phyloP scores from a whole-genome alignment of 768 basidiomycete species.

The Agaricus subrufescens region DNA sequence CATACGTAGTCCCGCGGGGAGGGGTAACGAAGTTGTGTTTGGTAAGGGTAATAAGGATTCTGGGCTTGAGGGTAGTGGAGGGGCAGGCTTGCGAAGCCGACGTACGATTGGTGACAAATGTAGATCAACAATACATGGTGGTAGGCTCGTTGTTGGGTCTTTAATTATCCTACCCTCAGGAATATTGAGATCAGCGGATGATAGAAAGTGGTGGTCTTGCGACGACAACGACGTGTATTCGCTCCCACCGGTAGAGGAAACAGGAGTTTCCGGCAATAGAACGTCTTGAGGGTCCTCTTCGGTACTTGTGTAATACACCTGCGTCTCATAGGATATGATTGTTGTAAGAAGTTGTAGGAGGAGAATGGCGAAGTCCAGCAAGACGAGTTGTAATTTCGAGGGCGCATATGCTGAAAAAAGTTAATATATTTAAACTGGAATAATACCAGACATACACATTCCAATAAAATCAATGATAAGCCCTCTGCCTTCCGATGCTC shows the following conservation, averaged over 20 bases:
- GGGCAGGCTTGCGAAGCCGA: constrained; percentile 53
- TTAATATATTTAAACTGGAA: background rate
- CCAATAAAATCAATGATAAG: constrained; percentile 79
- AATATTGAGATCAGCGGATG: constrained; percentile 12
- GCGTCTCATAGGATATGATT: constrained; percentile 64
- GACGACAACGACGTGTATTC: background rate
- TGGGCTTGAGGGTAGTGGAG: constrained; percentile 22
- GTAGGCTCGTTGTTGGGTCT: constrained; percentile 17
- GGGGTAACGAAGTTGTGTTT: constrained; percentile 51
- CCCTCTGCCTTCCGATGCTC: constrained; percentile 51
- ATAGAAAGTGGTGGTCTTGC: constrained; percentile 14
- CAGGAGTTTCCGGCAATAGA: constrained; percentile 21
- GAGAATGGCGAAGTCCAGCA: constrained; percentile 65
- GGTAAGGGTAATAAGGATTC: constrained; percentile 49
- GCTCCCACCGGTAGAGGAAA: constrained; percentile 13
- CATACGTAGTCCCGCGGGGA: constrained; percentile 46
- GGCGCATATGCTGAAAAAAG: constrained; percentile 44
- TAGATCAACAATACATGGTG: constrained; percentile 51
- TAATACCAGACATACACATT: constrained; percentile 45
- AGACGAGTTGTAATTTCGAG: constrained; percentile 61
- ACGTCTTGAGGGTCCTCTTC: constrained; percentile 37
- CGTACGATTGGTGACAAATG: constrained; percentile 47
- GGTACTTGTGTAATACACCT: constrained; percentile 33
- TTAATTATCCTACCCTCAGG: constrained; percentile 14
- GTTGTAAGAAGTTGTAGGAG: constrained; percentile 62